A percentile compares a stretch with the other conserved stretches of the same genome.
Conservation (phyloP, 768 basidiomycete species). For the Pleurotus salmoneostramineus region DNA sequence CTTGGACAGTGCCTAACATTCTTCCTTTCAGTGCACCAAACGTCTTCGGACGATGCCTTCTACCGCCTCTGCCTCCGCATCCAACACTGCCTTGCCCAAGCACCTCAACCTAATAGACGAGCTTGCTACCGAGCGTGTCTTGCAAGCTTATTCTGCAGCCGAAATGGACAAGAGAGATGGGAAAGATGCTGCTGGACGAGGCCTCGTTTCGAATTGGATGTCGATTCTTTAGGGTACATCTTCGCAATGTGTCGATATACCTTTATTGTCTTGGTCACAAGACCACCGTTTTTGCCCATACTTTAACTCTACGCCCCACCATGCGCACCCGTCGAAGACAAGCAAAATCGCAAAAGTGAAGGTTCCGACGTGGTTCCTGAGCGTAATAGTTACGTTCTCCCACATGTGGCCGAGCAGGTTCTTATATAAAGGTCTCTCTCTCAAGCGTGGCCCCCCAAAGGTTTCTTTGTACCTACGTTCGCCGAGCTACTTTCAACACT, state of each 20-base stretch:
- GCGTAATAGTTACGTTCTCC: neutral
- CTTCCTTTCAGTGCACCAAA: slow-evolving; percentile 48
- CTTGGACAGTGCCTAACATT: neutral
- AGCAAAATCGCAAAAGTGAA: too few relatives aligned
- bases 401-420: neutral
- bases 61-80: slow-evolving; percentile 39
- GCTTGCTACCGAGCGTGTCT: slow-evolving; percentile 67
- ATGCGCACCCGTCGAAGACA: too few relatives aligned
- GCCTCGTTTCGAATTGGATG: slow-evolving; percentile 9
- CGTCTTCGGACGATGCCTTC: slow-evolving; percentile 41
- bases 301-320: too few relatives aligned
- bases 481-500: neutral
- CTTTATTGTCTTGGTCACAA: neutral
- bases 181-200: slow-evolving; percentile 4
- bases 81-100: slow-evolving; percentile 55
- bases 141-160: slow-evolving; percentile 44
- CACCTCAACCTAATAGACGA: slow-evolving; percentile 60
- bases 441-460: neutral
- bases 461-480: neutral
- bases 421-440: too few relatives aligned
- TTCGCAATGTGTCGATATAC: slow-evolving; percentile 2
- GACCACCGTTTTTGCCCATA: neutral
- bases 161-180: slow-evolving; percentile 3
- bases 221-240: neutral
- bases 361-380: too few relatives aligned